phyloP scores from a whole-genome alignment of 257 asterid species.

The Ajuga chamaepitys region DNA sequence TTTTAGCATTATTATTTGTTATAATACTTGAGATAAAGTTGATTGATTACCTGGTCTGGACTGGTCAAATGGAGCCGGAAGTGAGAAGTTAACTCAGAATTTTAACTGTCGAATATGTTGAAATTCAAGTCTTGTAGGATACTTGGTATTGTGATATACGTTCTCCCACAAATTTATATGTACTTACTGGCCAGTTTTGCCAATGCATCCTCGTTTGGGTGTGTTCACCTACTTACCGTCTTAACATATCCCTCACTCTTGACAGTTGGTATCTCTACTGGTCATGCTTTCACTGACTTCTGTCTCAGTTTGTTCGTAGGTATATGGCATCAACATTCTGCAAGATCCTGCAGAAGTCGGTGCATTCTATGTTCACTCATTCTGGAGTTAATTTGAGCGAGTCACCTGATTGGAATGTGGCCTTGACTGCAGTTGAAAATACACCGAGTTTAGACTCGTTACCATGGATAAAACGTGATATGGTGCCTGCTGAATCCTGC shows the following conservation, averaged over 20 bases:
- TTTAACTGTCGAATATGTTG: neutral
- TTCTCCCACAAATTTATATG: neutral
- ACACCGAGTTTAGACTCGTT: conserved; percentile 16
- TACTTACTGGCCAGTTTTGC: conserved; percentile 4
- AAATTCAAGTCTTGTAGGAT: neutral
- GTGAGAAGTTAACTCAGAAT: neutral
- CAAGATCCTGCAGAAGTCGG: conserved; percentile 52
- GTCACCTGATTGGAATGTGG: conserved; percentile 54
- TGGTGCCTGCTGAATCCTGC: conserved; percentile 27
- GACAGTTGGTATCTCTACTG: neutral
- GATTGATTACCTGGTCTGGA: neutral
- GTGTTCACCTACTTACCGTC: neutral
- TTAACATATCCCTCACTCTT: neutral
- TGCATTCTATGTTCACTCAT: conserved; percentile 38
- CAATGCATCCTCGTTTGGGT: neutral
- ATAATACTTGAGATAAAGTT: neutral
- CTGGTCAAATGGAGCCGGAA: conserved; percentile 9
- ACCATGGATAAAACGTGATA: conserved; percentile 16
- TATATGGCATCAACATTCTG: conserved; percentile 69
- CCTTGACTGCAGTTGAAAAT: conserved; percentile 34
- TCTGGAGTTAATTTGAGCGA: conserved; percentile 46
- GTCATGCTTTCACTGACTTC: conserved; percentile 32
- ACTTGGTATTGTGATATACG: neutral
- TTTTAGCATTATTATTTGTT: neutral
- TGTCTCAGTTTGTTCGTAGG: conserved; percentile 66